Evolutionary conservation across 1,139 yeast genomes (phyloP).

Genomic region (Zygosaccharomyces sapae): DNA sequence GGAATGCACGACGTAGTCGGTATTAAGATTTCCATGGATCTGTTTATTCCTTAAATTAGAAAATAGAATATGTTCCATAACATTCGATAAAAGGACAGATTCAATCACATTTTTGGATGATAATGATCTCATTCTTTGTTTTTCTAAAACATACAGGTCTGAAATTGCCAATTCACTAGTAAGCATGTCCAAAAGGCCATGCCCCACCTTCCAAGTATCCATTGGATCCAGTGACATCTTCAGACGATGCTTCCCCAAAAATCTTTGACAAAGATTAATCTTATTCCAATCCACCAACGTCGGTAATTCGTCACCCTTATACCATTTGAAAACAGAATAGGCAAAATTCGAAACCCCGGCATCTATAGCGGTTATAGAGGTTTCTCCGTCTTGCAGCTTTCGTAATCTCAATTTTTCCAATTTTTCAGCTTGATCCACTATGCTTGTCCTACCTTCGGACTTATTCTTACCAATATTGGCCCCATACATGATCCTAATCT

Average conservation of each 20-base stretch:
- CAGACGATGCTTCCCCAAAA: slow-evolving; percentile 19
- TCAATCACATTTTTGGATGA: slow-evolving; percentile 47
- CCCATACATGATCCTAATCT: slow-evolving; percentile 21
- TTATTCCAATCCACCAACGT: slow-evolving; percentile 43
- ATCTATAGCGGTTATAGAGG: slow-evolving; percentile 40
- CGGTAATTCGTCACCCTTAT: slow-evolving; percentile 30
- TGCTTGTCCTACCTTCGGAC: slow-evolving; percentile 12
- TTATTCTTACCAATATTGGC: slow-evolving; percentile 24
- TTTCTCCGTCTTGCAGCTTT: slow-evolving; percentile 15
- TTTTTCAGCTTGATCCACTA: slow-evolving; percentile 17
- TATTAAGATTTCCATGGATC: slow-evolving; percentile 28
- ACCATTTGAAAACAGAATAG: slow-evolving; percentile 26
- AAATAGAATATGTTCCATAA: slow-evolving; percentile 49
- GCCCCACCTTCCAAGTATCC: slow-evolving; percentile 23
- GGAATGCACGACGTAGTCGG: slow-evolving; percentile 31
- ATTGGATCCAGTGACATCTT: slow-evolving; percentile 18
- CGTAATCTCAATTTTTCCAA: slow-evolving; percentile 13
- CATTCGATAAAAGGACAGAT: slow-evolving; percentile 48
- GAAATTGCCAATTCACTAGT: slow-evolving; percentile 26
- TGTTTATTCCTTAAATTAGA: slow-evolving; percentile 34
- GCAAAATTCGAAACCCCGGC: slow-evolving; percentile 46
- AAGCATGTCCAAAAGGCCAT: slow-evolving; percentile 18
- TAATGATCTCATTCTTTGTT: slow-evolving; percentile 51
- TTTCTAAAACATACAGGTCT: slow-evolving; percentile 47
- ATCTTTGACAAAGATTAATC: slow-evolving; percentile 39